Conservation (phyloP, 306 rosid genomes). For the Begonia loranthoides region DNA sequence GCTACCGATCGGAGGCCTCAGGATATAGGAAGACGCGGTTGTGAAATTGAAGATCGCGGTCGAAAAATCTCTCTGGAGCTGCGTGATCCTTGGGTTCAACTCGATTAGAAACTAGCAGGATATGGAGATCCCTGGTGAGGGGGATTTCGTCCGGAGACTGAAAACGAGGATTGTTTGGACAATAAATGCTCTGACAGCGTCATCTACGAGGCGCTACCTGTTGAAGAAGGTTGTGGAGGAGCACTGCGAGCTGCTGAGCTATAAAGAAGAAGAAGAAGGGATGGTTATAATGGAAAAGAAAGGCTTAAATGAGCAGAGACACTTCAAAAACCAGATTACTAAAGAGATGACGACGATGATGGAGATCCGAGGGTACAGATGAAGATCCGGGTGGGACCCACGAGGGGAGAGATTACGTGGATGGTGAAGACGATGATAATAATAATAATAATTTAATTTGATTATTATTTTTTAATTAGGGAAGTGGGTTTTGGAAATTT, state of each 20-base stretch:
- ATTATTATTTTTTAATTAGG: too few species aligned
- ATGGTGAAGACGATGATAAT: too few species aligned
- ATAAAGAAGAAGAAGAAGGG: slow-evolving; percentile 32
- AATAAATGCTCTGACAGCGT: slow-evolving; percentile 27
- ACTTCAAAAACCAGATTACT: slow-evolving; percentile 10
- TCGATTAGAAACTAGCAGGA: slow-evolving; percentile 3
- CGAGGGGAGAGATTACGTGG: slow-evolving; percentile 4
- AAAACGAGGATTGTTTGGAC: slow-evolving; percentile 34
- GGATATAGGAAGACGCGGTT: slow-evolving; percentile 14
- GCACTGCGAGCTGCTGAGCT: slow-evolving; percentile 21
- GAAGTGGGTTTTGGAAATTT: too few species aligned
- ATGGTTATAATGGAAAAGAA: slow-evolving; percentile 23
- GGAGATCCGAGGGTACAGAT: slow-evolving; percentile 19
- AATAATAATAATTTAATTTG: too few species aligned
- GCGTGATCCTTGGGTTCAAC: slow-evolving; percentile 29
- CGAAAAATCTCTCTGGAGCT: slow-evolving; percentile 16
- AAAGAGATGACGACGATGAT: slow-evolving; percentile 33
- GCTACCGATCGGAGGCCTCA: slow-evolving; percentile 21
- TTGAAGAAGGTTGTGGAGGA: slow-evolving; percentile 21
- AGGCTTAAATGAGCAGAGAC: slow-evolving; percentile 15
- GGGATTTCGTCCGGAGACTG: slow-evolving; percentile 20
- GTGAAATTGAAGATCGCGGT: slow-evolving; percentile 33
- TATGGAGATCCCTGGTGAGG: background rate
- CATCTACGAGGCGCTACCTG: slow-evolving; percentile 32
- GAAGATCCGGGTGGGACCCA: background rate